Base-by-base conservation (phyloP, 495 filamentous ascomycete genomes). In the Clavariopsis aquatica region DNA sequence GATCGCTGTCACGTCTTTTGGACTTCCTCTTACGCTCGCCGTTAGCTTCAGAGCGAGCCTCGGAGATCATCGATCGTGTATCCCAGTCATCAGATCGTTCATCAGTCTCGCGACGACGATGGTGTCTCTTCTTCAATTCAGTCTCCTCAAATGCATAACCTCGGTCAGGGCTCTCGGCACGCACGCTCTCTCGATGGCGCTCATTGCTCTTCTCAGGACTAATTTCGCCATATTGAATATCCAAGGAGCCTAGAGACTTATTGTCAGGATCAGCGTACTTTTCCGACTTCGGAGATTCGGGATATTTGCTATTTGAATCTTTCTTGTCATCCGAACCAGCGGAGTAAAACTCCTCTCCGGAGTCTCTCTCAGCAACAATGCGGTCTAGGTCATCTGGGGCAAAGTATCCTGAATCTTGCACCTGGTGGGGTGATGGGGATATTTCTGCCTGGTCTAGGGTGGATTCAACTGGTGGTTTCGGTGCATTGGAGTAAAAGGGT, bases 21-120 rank as follows among this genome's bases (percentile, higher is more conserved):
- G 65, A 58, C 49, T 70, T 68, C 38, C 49, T 38, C 47, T 52
- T 57, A 36, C 65, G 70, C 26, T 68, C 70, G 10, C 67, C 63
- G 31, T 66, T 60, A 4, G 60, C 59, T 38, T 70, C 70, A 15
- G 66, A 68, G 13, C 64, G 65, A 45, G 61, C 60, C 52, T 71
- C 69, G 12, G 69, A 71, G 24, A 57, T 53, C n/a, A 58, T 41
- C 0, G 68, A 71, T 22, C 54, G 49, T 3, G 59, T 27, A 34
- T 71, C 68, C 45, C 65, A 62, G 34, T 66, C 69, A 28, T 71
- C 69, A 19, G 27, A 45, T 46, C 46, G 62, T 36, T 69, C 66
- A 19, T 68, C 58, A 24, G 58, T 71, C 23, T 57, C 61, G 2
- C 62, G 54, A 29, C 51, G 65, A 17, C 62, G 51, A 24, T 69